phyloP scores from a whole-genome alignment of 1,139 yeast genomes.

The Eremothecium sinecaudum region DNA sequence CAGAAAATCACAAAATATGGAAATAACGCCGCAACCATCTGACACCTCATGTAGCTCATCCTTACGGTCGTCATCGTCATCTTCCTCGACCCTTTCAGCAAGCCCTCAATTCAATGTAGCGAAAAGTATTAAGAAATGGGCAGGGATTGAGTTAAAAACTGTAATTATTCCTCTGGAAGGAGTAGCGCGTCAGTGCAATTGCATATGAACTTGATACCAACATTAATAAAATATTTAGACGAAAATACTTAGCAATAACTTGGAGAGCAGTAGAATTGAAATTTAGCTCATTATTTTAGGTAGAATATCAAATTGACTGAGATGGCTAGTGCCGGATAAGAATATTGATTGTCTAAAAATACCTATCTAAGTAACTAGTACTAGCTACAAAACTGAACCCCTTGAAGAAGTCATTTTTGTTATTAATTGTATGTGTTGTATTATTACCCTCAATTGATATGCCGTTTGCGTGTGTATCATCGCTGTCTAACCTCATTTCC shows the following conservation, averaged over 20 bases:
- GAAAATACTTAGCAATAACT: no score
- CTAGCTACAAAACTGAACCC: conserved; percentile 34
- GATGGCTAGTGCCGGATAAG: no score
- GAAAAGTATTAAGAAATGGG: conserved; percentile 1
- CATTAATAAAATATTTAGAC: no score
- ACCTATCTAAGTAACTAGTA: conserved; percentile 29
- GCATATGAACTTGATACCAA: no score
- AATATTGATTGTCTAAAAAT: no score
- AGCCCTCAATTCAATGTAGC: not conserved
- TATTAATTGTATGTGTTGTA: conserved; percentile 3
- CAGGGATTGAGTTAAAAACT: conserved; percentile 1
- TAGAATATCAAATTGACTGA: no score
- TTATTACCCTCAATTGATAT: conserved; percentile 3
- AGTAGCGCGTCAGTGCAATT: no score
- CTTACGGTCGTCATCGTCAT: no score
- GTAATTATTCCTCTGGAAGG: conserved; percentile 1
- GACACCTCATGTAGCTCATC: not conserved
- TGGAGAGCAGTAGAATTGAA: no score
- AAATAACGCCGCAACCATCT: not conserved
- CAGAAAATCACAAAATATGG: conserved; percentile 1
- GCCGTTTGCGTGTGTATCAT: conserved; percentile 12
- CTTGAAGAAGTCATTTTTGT: conserved; percentile 27
- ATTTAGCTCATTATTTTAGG: no score
- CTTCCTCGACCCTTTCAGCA: no score
- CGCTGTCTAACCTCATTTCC: conserved; percentile 42